These are phyloP conservation scores for Leavenworthia alabamica DNA, from an alignment of 345 rosid species.

Conservation along the genomic window DNA sequence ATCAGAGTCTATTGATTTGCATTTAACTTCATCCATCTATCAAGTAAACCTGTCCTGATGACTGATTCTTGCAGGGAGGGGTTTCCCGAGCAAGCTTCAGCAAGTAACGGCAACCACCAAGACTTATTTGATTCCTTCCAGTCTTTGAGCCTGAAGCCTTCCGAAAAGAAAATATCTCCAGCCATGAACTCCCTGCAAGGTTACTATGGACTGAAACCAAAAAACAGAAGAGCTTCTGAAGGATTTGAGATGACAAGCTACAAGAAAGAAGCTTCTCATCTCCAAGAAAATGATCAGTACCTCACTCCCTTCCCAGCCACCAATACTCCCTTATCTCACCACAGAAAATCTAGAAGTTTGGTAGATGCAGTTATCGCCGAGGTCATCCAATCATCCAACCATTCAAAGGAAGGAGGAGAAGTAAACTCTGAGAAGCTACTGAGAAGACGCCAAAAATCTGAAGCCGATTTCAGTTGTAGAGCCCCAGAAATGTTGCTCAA, in stretches of 20 bases:
- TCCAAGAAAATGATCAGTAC: constrained; percentile 33
- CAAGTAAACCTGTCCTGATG: not conserved
- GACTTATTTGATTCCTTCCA: constrained; percentile 53
- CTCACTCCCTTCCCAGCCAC: constrained; percentile 29
- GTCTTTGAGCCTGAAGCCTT: constrained; percentile 44
- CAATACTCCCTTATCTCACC: constrained; percentile 33
- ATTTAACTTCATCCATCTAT: not conserved
- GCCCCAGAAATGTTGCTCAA: constrained; percentile 53
- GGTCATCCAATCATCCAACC: constrained; percentile 36
- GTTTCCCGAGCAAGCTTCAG: constrained; percentile 26
- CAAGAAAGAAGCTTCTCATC: constrained; percentile 28
- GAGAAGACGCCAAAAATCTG: constrained; percentile 64
- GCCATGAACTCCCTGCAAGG: constrained; percentile 82
- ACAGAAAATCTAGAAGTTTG: constrained; percentile 56
- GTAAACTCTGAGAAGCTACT: constrained; percentile 36
- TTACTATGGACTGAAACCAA: constrained; percentile 57
- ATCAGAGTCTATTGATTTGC: not conserved
- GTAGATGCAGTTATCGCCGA: constrained; percentile 40
- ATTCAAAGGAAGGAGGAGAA: constrained; percentile 29
- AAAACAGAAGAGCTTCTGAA: constrained; percentile 32
- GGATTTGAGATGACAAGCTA: constrained; percentile 41
- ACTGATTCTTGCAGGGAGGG: constrained; percentile 44
- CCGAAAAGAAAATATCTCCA: constrained; percentile 48
- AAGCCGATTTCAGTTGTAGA: constrained; percentile 33
- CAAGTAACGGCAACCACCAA: constrained; percentile 21